Percentiles rank a stretch among this genome's conserved stretches.
Evolutionary conservation across 2,329 filamentous ascomycete genomes (phyloP).

Genomic region (Xylariaceae sp.): DNA sequence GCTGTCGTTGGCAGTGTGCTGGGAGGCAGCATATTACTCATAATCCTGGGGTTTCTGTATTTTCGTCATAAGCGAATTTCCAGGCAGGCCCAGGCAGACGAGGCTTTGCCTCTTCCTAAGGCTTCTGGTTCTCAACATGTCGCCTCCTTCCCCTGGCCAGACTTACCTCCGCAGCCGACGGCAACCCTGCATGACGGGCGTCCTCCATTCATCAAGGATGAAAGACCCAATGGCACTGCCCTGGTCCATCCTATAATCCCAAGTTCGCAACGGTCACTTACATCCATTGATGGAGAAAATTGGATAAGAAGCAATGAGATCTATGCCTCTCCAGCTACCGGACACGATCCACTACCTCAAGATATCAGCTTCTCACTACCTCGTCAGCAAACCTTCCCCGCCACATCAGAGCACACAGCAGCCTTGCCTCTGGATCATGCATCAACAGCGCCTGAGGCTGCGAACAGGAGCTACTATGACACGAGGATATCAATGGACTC

Average conservation of each 20-base stretch:
- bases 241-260: conserved; percentile 15
- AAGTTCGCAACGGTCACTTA: conserved; percentile 24
- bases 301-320: conserved; percentile 30
- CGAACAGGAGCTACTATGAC: conserved; percentile 44
- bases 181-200: conserved; percentile 16
- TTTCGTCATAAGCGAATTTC: conserved; percentile 39
- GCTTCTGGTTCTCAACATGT: conserved; percentile 19
- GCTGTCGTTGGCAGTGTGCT: conserved; percentile 41
- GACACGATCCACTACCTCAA: conserved; percentile 29
- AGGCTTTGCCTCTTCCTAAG: conserved; percentile 28
- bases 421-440: conserved; percentile 29
- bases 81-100: conserved; percentile 32
- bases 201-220: conserved; percentile 30
- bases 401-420: conserved; percentile 24
- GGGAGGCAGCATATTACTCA: conserved; percentile 37
- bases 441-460: conserved; percentile 35
- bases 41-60: conserved; percentile 42
- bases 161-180: conserved; percentile 23
- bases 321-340: conserved; percentile 25
- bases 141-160: conserved; percentile 28
- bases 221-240: conserved; percentile 21
- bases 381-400: conserved; percentile 32
- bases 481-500: conserved; percentile 42
- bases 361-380: conserved; percentile 33
- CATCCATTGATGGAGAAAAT: conserved; percentile 27